Base-by-base conservation (phyloP, 495 filamentous ascomycete species). In the Annulohypoxylon bovei region DNA sequence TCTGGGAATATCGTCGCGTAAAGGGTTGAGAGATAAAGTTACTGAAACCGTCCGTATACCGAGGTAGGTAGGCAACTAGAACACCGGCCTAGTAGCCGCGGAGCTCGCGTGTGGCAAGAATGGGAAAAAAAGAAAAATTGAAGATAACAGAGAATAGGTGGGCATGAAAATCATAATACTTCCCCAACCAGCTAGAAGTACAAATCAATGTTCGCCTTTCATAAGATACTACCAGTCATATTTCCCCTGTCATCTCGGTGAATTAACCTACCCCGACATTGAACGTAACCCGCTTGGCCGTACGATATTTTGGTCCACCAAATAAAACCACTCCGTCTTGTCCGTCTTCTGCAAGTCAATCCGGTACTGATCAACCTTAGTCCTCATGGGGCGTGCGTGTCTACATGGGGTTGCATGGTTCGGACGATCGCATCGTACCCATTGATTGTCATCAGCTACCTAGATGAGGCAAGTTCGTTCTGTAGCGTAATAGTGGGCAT, bases 21-120 rank as follows among this genome's bases (percentile, higher is more conserved):
- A 18, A 11, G 37, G 18, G 6, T 46, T 9, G 1, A 37, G 8
- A 28, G 11, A 32, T 22, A 35, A 2, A 22, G 14, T n/a, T 44
- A 20, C 35, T 18, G 18, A 23, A 52, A 40, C 33, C 22, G 22
- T 30, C 44, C 59, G 23, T 28, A 22, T n/a, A n/a, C n/a, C n/a
- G 39, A 40, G n/a, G 23, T 14, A 47, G 27, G 14, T 44, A 1
- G 27, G 14, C 33, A 1, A 40, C 12, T 40, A 18, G 40, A 49
- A 56, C 28, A 42, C 55, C 52, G 39, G 62, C 62, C 39, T 56
- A 49, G 28, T 4, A 65, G 62, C 49, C 52, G 50, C 11, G 35
- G 22, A 6, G 57, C 42, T 30, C 25, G 1, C 16, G 5, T 20
- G 30, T 7, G 9, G 4, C 7, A 9, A 20, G 32, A 58, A 27